Percentiles rank a stretch among this genome's conserved stretches.
Evolutionary conservation across 140 eudicot species (phyloP).

Genomic region (Flaveria floridana): DNA sequence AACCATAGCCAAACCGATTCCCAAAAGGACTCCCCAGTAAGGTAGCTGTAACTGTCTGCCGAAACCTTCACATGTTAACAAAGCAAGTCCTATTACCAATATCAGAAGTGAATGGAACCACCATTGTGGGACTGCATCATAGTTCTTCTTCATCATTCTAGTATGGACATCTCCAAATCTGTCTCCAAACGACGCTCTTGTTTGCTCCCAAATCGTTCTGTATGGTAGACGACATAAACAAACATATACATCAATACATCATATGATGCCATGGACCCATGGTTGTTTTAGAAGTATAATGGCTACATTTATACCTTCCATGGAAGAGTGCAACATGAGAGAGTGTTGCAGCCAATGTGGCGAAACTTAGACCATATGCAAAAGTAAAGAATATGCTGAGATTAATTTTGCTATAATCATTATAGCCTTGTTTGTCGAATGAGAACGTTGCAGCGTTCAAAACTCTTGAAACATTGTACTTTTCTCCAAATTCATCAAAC

Average conservation of each 20-base stretch:
- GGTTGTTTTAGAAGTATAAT: background rate
- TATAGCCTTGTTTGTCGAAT: constrained; percentile 49
- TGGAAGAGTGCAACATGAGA: constrained; percentile 79
- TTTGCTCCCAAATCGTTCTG: constrained; percentile 70
- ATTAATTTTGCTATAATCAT: constrained; percentile 61
- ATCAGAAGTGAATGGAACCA: constrained; percentile 61
- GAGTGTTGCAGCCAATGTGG: constrained; percentile 64
- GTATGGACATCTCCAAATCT: constrained; percentile 73
- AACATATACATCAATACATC: background rate
- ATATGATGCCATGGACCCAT: constrained; percentile 5
- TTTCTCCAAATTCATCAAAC: constrained; percentile 50
- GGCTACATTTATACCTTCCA: constrained; percentile 50
- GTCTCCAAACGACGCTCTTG: constrained; percentile 55
- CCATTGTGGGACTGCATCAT: constrained; percentile 80
- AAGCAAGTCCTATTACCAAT: constrained; percentile 53
- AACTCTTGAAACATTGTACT: constrained; percentile 53
- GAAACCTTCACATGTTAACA: constrained; percentile 74
- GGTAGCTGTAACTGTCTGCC: constrained; percentile 75
- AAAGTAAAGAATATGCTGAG: constrained; percentile 63
- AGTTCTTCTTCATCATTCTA: constrained; percentile 73
- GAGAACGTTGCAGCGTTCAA: constrained; percentile 43
- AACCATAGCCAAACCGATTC: constrained; percentile 51
- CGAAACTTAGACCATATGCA: constrained; percentile 71
- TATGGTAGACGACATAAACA: background rate
- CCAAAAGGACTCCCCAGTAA: constrained; percentile 89